phyloP scores from a whole-genome alignment of 75 land plant species.

The Pinus albicaulis region DNA sequence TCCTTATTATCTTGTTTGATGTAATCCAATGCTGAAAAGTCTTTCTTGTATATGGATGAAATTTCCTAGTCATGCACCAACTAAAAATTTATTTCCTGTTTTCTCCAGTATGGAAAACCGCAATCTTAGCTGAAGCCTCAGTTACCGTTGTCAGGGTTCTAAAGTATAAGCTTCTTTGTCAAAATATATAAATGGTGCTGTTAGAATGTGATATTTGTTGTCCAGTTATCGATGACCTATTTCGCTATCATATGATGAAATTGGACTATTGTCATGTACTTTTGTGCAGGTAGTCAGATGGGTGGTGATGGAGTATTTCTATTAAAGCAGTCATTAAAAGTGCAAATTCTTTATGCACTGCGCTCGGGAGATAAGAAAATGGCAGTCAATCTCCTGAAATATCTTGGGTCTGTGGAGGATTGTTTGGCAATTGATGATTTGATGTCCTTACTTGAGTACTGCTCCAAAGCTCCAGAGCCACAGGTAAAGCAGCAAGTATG shows the following conservation, averaged over 20 bases:
- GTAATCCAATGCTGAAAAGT: no score
- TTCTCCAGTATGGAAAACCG: neutral
- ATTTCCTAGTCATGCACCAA: no score
- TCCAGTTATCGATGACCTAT: neutral
- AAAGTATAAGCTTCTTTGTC: neutral
- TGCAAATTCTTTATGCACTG: constrained; percentile 4
- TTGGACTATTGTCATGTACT: neutral
- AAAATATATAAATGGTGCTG: neutral
- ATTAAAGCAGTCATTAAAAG: neutral
- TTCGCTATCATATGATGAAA: neutral
- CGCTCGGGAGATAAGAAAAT: neutral
- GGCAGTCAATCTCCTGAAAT: neutral
- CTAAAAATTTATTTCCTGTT: no score
- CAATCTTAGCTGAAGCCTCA: neutral
- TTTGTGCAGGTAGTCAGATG: neutral
- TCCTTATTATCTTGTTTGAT: no score
- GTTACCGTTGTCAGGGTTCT: neutral
- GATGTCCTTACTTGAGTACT: constrained; percentile 1
- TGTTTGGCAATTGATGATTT: neutral
- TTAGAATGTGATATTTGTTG: neutral
- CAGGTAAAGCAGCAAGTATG: neutral
- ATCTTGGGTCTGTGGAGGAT: neutral
- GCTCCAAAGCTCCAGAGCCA: constrained; percentile 6
- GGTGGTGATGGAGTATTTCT: neutral
- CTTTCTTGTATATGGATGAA: no score